Conservation (phyloP, 768 basidiomycete genomes). For the Panellus pusillus region DNA sequence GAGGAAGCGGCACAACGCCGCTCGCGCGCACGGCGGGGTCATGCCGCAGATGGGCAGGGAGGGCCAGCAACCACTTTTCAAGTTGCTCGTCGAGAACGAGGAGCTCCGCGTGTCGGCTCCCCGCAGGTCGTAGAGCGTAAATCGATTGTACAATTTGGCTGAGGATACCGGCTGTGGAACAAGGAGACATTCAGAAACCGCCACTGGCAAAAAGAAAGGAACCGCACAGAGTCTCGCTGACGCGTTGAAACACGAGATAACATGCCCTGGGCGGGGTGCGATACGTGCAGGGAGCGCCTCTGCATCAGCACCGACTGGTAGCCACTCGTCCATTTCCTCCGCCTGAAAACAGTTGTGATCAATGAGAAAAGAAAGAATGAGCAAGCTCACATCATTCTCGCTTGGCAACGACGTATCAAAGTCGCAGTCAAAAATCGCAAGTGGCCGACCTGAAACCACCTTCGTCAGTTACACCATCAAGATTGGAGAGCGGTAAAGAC, state of each 20-base stretch:
- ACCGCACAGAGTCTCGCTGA: slow-evolving; percentile 68
- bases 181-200: neutral
- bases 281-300: slow-evolving; percentile 29
- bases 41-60: slow-evolving; percentile 67
- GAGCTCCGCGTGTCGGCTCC: slow-evolving; percentile 59
- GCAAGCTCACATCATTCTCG: slow-evolving; percentile 52
- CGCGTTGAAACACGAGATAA: slow-evolving; percentile 77
- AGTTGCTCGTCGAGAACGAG: slow-evolving; percentile 57
- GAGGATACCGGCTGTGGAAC: slow-evolving; percentile 59
- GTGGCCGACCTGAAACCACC: slow-evolving; percentile 52
- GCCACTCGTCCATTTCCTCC: slow-evolving; percentile 66
- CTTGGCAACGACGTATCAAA: slow-evolving; percentile 72
- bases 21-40: slow-evolving; percentile 38
- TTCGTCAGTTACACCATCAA: slow-evolving; percentile 2
- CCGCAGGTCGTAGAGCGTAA: slow-evolving; percentile 61
- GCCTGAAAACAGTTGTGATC: slow-evolving; percentile 32
- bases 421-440: slow-evolving; percentile 73
- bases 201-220: neutral
- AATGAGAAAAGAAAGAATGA: neutral
- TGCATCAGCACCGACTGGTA: slow-evolving; percentile 23
- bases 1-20: slow-evolving; percentile 48
- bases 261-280: slow-evolving; percentile 41
- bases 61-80: slow-evolving; percentile 74
- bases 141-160: slow-evolving; percentile 68
- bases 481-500: slow-evolving; percentile 3